Base-by-base conservation (phyloP, 2,329 filamentous ascomycete species). In the Aphanocladium album region DNA sequence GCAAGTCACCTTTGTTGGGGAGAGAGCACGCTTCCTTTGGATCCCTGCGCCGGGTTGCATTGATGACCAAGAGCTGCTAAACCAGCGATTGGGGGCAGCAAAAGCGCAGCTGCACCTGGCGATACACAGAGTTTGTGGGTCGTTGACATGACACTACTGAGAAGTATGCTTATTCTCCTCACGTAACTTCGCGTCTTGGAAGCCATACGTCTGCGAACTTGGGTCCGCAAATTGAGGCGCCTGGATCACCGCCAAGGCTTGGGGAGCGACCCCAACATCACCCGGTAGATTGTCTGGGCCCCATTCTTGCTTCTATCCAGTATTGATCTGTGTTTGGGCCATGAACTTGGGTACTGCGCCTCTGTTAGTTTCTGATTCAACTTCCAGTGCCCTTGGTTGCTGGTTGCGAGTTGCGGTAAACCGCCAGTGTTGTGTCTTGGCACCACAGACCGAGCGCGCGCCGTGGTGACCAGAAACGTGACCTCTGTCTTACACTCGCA, bases 111-210 rank as follows among this genome's bases (percentile, higher is more conserved):
- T 19, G 43, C 21, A 46, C 43, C 21, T 11, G 17, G 33, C 46
- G 56, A 51, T 58, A 17, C 19, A 60, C 2, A 27, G 25, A 27
- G 35, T 19, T 19, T 33, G 57, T 60, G 57, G 57, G 50, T 60
- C 57, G 7, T 23, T 21, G 43, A 60, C 16, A 60, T 60, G 57
- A 60, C 57, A 53, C 50, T 60, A 47, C 49, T 60, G 57, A 60
- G 19, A 54, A 54, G 57, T 60, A 60, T 54, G 57, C 57, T 60
- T 60, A 60, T 60, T 54, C 57, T 60, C 57, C 57, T 60, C 57
- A 60, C 57, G 57, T 60, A 60, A 60, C 57, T 60, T 54, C 8
- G 49, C 27, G 57, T 59, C 57, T 59, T 59, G 57, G 57, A 30
- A 25, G 27, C 33, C 45, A 45, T 55, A 45, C 12, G 23, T n/a